A percentile compares a stretch with the other conserved stretches of the same genome.
phyloP scores from a whole-genome alignment of 192 early-diverging fungal genomes.

The Phlyctochytrium planicorne region DNA sequence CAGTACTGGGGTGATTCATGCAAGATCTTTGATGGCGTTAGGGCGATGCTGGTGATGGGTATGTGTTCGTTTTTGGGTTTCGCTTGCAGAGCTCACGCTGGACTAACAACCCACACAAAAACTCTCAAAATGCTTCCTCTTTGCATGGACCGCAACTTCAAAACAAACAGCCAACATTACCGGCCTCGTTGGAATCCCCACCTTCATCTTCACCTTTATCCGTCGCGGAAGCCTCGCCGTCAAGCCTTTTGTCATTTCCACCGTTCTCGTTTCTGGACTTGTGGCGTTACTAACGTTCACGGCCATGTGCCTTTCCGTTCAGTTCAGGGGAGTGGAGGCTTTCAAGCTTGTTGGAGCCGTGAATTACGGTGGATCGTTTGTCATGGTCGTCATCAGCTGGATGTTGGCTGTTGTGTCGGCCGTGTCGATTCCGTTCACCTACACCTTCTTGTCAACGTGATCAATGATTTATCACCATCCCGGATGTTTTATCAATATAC shows the following conservation, averaged over 20 bases:
- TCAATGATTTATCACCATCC: too few species aligned
- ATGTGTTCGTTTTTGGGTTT: neutral
- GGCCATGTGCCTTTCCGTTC: neutral
- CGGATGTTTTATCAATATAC: too few species aligned
- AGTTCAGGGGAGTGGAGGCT: neutral
- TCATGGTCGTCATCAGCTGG: neutral
- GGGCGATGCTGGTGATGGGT: neutral
- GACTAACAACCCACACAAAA: too few species aligned
- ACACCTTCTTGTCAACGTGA: neutral
- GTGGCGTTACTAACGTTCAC: neutral
- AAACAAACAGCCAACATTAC: neutral
- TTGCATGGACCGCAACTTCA: neutral
- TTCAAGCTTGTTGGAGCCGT: neutral
- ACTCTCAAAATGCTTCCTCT: too few species aligned
- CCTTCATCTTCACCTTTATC: neutral
- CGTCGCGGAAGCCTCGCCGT: neutral
- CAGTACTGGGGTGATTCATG: neutral
- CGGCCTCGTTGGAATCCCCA: neutral
- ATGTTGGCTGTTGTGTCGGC: neutral
- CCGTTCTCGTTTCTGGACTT: neutral
- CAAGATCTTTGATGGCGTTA: neutral
- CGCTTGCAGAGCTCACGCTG: too few species aligned
- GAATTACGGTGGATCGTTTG: neutral
- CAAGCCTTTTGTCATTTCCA: neutral
- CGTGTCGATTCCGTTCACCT: neutral